A percentile compares a stretch with the other conserved stretches of the same genome.
Evolutionary conservation across 805 yeast species (phyloP).

Genomic region (Candida incommunis): DNA sequence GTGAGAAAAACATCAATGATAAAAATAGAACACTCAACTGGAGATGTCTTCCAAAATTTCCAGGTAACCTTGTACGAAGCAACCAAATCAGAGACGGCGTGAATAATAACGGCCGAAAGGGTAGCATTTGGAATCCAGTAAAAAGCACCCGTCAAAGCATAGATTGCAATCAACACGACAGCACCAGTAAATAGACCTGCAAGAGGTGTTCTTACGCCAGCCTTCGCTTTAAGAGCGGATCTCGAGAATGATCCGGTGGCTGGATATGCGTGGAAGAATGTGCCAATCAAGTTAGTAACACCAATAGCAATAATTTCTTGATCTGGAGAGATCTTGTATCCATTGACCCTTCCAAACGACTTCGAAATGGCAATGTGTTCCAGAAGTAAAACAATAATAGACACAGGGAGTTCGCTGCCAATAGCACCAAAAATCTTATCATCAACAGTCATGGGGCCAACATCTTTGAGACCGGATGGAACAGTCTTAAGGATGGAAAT

Average conservation of each 20-base stretch:
- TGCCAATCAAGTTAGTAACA: constrained; percentile 77
- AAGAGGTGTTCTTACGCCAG: constrained; percentile 89
- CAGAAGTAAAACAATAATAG: constrained; percentile 64
- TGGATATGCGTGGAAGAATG: constrained; percentile 87
- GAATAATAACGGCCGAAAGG: constrained; percentile 76
- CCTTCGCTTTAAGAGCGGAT: constrained; percentile 86
- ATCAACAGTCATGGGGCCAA: constrained; percentile 59
- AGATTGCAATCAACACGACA: constrained; percentile 76
- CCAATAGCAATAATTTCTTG: constrained; percentile 94
- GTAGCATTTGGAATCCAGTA: constrained; percentile 86
- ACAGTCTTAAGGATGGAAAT: constrained; percentile 61
- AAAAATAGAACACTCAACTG: constrained; percentile 63
- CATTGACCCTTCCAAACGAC: constrained; percentile 85
- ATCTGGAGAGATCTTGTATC: constrained; percentile 80
- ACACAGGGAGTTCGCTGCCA: constrained; percentile 74
- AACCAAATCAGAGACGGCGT: constrained; percentile 79
- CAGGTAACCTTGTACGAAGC: constrained; percentile 36
- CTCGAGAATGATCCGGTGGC: constrained; percentile 94
- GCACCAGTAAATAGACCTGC: constrained; percentile 86
- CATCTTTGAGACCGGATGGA: constrained; percentile 69
- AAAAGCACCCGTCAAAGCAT: constrained; percentile 71
- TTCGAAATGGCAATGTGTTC: constrained; percentile 92
- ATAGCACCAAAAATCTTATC: constrained; percentile 40
- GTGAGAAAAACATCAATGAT: constrained; percentile 59
- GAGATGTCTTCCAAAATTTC: constrained; percentile 55